A percentile compares a stretch with the other conserved stretches of the same genome.
Conservation (phyloP, 768 basidiomycete genomes). For the Lentinula guzmanii region DNA sequence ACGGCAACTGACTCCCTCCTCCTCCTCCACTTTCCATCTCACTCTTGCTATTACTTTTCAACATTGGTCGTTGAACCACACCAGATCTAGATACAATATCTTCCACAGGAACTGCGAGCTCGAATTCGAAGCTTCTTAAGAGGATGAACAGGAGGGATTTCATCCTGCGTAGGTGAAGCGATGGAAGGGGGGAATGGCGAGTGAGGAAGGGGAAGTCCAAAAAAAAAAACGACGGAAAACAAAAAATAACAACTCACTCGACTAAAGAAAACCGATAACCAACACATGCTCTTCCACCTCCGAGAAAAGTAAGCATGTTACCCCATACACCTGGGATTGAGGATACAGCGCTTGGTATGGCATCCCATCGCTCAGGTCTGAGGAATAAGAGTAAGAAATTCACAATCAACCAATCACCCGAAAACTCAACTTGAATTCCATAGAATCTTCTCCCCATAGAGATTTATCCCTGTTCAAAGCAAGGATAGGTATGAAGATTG, state of each 20-base stretch:
- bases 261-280: constrained; percentile 39
- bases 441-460: constrained; percentile 61
- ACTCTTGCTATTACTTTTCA: constrained; percentile 5
- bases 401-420: neutral
- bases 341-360: constrained; percentile 34
- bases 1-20: constrained; percentile 20
- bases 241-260: constrained; percentile 29
- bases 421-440: constrained; percentile 47
- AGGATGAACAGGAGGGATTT: constrained; percentile 29
- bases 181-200: neutral
- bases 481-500: constrained; percentile 43
- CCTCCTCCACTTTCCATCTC: constrained; percentile 14
- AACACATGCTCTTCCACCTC: constrained; percentile 41
- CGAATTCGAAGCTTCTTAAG: constrained; percentile 29
- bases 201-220: neutral
- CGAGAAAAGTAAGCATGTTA: constrained; percentile 36
- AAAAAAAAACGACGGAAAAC: neutral
- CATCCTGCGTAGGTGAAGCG: constrained; percentile 8
- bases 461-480: constrained; percentile 43
- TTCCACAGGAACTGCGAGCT: constrained; percentile 23
- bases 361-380: constrained; percentile 63
- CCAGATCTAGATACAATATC: constrained; percentile 15
- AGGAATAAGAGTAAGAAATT: constrained; percentile 18
- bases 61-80: constrained; percentile 23
- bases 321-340: constrained; percentile 54